Evolutionary conservation across 2,329 filamentous ascomycete genomes (phyloP).

Genomic region (Claviceps purpurea): DNA sequence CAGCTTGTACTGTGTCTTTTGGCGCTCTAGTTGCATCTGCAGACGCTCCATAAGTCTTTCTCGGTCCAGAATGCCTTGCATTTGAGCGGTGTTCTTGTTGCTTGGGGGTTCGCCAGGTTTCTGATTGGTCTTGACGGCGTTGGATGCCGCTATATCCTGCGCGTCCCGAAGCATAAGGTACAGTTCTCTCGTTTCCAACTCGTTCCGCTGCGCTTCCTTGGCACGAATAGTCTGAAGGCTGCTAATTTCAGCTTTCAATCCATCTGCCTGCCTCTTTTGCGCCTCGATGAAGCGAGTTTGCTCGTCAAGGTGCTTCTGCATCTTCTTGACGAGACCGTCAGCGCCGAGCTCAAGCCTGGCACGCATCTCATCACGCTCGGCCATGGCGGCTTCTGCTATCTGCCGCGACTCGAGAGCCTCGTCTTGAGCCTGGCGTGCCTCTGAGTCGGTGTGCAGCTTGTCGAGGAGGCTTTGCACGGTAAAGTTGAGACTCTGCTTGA

Average conservation of each 20-base stretch:
- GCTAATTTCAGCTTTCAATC: slow-evolving; percentile 77
- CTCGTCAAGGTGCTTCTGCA: slow-evolving; percentile 89
- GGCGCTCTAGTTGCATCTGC: slow-evolving; percentile 88
- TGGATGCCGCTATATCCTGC: slow-evolving; percentile 86
- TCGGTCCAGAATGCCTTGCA: slow-evolving; percentile 87
- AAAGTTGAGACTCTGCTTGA: slow-evolving; percentile 95
- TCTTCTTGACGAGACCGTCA: slow-evolving; percentile 81
- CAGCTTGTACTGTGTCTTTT: slow-evolving; percentile 95
- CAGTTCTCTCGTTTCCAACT: slow-evolving; percentile 88
- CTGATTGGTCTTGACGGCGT: slow-evolving; percentile 47
- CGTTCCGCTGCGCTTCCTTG: slow-evolving; percentile 86
- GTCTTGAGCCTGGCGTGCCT: slow-evolving; percentile 83
- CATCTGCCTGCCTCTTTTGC: slow-evolving; percentile 72
- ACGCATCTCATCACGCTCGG: slow-evolving; percentile 90
- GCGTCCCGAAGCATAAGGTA: slow-evolving; percentile 98
- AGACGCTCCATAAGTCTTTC: slow-evolving; percentile 86
- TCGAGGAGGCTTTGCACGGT: slow-evolving; percentile 92
- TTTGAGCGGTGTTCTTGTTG: slow-evolving; percentile 57
- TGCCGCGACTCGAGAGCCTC: slow-evolving; percentile 82
- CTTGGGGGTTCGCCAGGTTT: slow-evolving; percentile 32
- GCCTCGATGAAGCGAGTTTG: slow-evolving; percentile 84
- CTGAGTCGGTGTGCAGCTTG: slow-evolving; percentile 90
- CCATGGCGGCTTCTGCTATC: slow-evolving; percentile 89
- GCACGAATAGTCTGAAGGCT: slow-evolving; percentile 74
- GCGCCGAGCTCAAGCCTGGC: slow-evolving; percentile 81